These are phyloP conservation scores for Leptographium flavum DNA, from an alignment of 2,329 filamentous ascomycete species.

Conservation along the genomic window DNA sequence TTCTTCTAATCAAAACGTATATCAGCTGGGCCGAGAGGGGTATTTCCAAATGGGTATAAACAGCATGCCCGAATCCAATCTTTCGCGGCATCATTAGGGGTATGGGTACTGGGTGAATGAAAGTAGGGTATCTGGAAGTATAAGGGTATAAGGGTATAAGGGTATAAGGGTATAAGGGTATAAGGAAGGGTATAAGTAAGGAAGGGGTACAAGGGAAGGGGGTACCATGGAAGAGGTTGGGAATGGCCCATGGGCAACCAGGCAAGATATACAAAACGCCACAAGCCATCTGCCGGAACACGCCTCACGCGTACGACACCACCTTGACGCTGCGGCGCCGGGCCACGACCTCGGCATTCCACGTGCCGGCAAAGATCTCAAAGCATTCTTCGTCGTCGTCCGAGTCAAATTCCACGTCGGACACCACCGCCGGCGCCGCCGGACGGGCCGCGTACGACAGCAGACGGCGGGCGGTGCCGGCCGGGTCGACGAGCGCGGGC, in stretches of 20 bases:
- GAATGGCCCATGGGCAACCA: background rate
- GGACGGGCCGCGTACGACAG: slow-evolving; percentile 28
- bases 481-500: background rate
- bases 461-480: background rate
- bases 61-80: background rate
- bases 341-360: slow-evolving; percentile 39
- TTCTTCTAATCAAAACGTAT: too few relatives aligned
- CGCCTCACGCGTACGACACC: slow-evolving; percentile 2
- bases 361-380: slow-evolving; percentile 47
- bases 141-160: background rate
- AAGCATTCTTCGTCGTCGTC: slow-evolving; percentile 54
- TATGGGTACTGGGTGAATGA: too few relatives aligned
- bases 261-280: slow-evolving; percentile 3
- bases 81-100: background rate
- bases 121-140: background rate
- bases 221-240: background rate
- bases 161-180: background rate
- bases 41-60: background rate
- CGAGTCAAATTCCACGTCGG: slow-evolving; percentile 45
- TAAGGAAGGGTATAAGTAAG: background rate
- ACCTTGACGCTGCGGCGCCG: slow-evolving; percentile 28
- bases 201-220: background rate
- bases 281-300: background rate
- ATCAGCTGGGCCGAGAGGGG: too few relatives aligned
- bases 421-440: background rate